These are phyloP conservation scores for Beauveria pseudobassiana DNA, from an alignment of 2,329 filamentous ascomycete genomes.

Conservation along the genomic window DNA sequence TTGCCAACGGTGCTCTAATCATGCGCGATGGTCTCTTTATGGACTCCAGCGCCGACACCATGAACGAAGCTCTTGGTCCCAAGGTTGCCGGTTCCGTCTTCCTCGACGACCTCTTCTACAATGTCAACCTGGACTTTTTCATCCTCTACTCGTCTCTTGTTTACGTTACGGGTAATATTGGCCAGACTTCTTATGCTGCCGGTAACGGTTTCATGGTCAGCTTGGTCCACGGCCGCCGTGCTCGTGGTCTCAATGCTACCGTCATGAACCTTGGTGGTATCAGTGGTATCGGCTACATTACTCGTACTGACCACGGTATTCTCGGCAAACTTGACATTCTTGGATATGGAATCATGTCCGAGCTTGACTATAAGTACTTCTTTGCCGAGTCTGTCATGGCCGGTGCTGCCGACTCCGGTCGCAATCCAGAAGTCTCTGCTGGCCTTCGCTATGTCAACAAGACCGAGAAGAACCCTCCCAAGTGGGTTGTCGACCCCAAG, in stretches of 20 bases:
- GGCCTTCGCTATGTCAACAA: slow-evolving; percentile 10
- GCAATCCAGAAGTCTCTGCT: slow-evolving; percentile 10
- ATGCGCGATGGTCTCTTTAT: slow-evolving; percentile 25
- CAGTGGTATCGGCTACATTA: slow-evolving; percentile 14
- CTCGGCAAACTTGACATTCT: slow-evolving; percentile 9
- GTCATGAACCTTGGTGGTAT: slow-evolving; percentile 22
- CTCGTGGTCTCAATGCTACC: slow-evolving; percentile 19
- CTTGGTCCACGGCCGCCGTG: slow-evolving; percentile 20
- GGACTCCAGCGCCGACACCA: slow-evolving; percentile 23
- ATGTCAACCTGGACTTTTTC: slow-evolving; percentile 31
- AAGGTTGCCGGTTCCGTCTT: slow-evolving; percentile 30
- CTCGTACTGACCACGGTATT: slow-evolving; percentile 9
- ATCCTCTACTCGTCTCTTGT: slow-evolving; percentile 32
- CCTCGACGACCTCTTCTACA: slow-evolving; percentile 25
- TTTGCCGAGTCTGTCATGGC: slow-evolving; percentile 16
- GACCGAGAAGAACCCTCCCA: slow-evolving; percentile 7
- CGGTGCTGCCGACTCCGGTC: slow-evolving; percentile 6
- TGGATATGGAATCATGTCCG: slow-evolving; percentile 16
- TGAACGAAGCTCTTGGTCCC: slow-evolving; percentile 23
- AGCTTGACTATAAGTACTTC: slow-evolving; percentile 20
- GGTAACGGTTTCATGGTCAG: slow-evolving; percentile 31
- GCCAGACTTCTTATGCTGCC: slow-evolving; percentile 31
- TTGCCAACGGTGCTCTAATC: slow-evolving; percentile 31
- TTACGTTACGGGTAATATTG: slow-evolving; percentile 26
- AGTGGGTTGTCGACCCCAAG: slow-evolving; percentile 13